Percentiles rank a stretch among this genome's conserved stretches.
These are phyloP conservation scores for Botrytis galanthina DNA, from an alignment of 2,329 filamentous ascomycete species.

Conservation along the genomic window DNA sequence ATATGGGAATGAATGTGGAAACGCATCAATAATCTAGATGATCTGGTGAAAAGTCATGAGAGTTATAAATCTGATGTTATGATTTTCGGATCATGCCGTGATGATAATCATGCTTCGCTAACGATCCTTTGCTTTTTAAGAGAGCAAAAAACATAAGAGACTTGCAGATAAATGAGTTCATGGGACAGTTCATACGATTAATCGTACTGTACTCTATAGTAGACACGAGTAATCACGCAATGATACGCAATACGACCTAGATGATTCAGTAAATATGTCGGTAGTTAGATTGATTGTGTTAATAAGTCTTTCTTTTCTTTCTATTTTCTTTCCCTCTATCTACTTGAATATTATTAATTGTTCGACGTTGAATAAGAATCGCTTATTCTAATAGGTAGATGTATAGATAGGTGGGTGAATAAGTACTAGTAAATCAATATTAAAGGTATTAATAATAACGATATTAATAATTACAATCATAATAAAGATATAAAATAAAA, in stretches of 20 bases:
- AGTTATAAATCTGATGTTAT: neutral
- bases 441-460: too few species aligned
- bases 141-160: neutral
- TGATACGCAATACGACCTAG: too few species aligned
- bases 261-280: neutral
- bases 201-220: neutral
- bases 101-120: neutral
- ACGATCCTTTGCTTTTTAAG: neutral
- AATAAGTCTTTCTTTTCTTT: neutral
- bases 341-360: neutral
- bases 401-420: too few species aligned
- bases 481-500: neutral
- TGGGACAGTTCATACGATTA: slow-evolving; percentile 3
- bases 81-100: neutral
- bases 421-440: too few species aligned
- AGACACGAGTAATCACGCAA: neutral
- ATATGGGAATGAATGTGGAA: neutral
- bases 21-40: neutral
- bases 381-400: neutral
- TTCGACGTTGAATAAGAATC: neutral
- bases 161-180: neutral
- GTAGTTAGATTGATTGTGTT: neutral
- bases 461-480: neutral
- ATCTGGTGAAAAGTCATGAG: neutral
- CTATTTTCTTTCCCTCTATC: too few species aligned